phyloP scores from a whole-genome alignment of 441 rosid genomes.

The Gossypium davidsonii region DNA sequence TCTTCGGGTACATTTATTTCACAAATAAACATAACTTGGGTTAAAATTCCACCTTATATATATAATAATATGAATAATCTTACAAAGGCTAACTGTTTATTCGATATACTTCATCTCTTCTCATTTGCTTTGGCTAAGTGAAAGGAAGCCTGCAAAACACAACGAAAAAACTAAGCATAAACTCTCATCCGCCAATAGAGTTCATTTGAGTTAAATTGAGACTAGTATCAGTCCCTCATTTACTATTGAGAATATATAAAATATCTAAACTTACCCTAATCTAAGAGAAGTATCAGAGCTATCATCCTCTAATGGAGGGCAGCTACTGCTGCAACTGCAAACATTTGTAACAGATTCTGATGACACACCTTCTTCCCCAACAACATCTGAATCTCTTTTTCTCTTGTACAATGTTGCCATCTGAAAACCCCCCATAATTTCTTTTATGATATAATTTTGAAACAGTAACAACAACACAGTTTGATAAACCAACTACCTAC shows the following conservation, averaged over 20 bases:
- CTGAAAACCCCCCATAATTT: constrained; percentile 16
- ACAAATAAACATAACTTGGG: too few relatives aligned
- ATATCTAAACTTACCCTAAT: constrained; percentile 34
- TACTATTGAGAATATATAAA: not conserved
- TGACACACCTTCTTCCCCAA: constrained; percentile 48
- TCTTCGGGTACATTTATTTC: too few relatives aligned
- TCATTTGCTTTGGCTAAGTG: not conserved
- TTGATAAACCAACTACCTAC: constrained; percentile 17
- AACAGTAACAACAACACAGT: too few relatives aligned
- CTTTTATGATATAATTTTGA: not conserved
- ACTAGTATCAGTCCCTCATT: too few relatives aligned
- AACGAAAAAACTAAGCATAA: too few relatives aligned
- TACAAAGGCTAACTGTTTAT: too few relatives aligned
- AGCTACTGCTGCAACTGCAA: constrained; percentile 36
- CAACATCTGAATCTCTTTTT: constrained; percentile 29
- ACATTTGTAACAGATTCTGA: constrained; percentile 44
- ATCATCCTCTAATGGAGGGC: constrained; percentile 47
- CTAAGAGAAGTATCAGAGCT: constrained; percentile 55
- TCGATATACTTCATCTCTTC: not conserved
- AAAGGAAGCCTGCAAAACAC: not conserved
- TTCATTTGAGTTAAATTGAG: too few relatives aligned
- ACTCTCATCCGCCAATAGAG: too few relatives aligned
- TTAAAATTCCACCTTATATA: too few relatives aligned
- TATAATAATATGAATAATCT: too few relatives aligned
- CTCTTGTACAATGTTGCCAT: constrained; percentile 26